These are phyloP conservation scores for Amanita rubescens DNA, from an alignment of 768 basidiomycete genomes.

Conservation along the genomic window DNA sequence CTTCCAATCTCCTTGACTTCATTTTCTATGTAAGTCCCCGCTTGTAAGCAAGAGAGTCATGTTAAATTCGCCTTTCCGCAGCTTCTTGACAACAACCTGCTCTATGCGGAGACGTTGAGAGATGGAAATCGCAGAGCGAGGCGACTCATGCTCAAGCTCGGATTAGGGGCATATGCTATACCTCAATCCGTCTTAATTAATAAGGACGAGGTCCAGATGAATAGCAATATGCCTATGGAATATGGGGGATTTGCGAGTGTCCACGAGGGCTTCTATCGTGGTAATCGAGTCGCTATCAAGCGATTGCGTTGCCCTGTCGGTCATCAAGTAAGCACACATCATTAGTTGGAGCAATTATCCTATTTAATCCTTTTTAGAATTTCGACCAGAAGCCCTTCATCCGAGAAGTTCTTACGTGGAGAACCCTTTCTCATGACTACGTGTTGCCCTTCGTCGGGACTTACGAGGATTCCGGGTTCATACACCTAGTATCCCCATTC, in stretches of 20 bases:
- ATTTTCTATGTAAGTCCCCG: neutral
- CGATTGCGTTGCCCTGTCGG: neutral
- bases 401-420: slow-evolving; percentile 1
- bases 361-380: neutral
- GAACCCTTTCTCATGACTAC: slow-evolving; percentile 1
- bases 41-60: neutral
- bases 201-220: neutral
- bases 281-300: neutral
- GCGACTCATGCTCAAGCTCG: slow-evolving; percentile 1
- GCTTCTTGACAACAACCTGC: neutral
- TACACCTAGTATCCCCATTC: neutral
- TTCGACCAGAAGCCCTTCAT: neutral
- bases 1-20: neutral
- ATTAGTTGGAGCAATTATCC: no score
- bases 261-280: neutral
- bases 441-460: neutral
- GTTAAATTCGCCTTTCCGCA: neutral
- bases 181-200: neutral
- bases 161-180: neutral
- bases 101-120: neutral
- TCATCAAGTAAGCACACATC: neutral
- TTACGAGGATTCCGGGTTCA: neutral
- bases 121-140: slow-evolving; percentile 1
- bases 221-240: neutral
- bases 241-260: neutral